Conservation (phyloP, 2,329 filamentous ascomycete species). For the Colletotrichum sp. region DNA sequence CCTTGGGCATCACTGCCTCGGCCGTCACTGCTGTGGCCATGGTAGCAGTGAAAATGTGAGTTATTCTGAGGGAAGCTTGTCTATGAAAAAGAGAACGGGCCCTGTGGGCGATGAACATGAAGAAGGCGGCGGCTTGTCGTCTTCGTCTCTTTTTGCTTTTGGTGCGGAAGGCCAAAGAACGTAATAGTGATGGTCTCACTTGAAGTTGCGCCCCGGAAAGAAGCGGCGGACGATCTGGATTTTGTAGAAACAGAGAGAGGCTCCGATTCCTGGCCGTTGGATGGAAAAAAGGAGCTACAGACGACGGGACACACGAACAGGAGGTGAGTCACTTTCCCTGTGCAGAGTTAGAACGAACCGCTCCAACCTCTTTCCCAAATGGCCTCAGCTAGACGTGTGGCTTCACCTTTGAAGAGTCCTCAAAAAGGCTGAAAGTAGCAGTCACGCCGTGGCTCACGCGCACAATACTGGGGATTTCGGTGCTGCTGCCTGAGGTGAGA, state of each 20-base stretch:
- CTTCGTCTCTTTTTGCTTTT: neutral
- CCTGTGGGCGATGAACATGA: slow-evolving; percentile 9
- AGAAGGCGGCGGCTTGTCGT: neutral
- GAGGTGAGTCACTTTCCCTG: slow-evolving; percentile 13
- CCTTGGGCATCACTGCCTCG: slow-evolving; percentile 39
- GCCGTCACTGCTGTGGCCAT: slow-evolving; percentile 6
- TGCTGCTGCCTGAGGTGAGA: slow-evolving; percentile 2
- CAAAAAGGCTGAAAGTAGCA: neutral
- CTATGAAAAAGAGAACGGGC: neutral
- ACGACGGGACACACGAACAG: neutral
- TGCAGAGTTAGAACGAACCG: neutral
- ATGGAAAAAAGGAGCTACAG: neutral
- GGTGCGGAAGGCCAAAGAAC: neutral
- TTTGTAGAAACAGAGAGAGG: neutral
- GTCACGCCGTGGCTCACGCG: neutral
- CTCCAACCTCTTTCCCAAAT: neutral
- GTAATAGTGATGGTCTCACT: neutral
- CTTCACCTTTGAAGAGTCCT: neutral
- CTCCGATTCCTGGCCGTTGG: neutral
- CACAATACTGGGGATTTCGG: neutral
- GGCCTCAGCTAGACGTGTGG: slow-evolving; percentile 1
- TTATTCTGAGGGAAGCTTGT: neutral
- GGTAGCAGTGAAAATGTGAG: neutral
- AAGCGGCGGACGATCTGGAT: neutral
- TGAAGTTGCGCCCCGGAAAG: neutral